phyloP scores from a whole-genome alignment of 2,329 filamentous ascomycete species.

The Clonostachys rhizophaga region DNA sequence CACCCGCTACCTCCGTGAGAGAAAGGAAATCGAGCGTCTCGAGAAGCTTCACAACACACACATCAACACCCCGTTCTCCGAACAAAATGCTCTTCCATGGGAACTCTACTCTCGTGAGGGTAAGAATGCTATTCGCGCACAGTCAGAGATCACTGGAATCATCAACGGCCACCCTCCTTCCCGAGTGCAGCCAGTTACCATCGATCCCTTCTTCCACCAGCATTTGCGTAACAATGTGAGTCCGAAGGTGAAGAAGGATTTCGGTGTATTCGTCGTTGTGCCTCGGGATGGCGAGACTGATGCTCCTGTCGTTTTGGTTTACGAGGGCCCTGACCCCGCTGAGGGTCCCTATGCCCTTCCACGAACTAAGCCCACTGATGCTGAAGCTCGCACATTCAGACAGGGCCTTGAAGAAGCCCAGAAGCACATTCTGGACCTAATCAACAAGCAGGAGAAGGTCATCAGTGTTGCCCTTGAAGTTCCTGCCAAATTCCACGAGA shows the following conservation, averaged over 20 bases:
- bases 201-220: conserved; percentile 77
- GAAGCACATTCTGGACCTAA: conserved; percentile 51
- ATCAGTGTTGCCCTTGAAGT: conserved; percentile 48
- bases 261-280: conserved; percentile 69
- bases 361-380: conserved; percentile 43
- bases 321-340: conserved; percentile 55
- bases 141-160: conserved; percentile 69
- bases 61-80: conserved; percentile 73
- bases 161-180: conserved; percentile 71
- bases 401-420: conserved; percentile 50
- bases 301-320: conserved; percentile 67
- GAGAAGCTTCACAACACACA: conserved; percentile 79
- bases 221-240: conserved; percentile 64
- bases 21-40: conserved; percentile 75
- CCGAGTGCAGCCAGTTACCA: conserved; percentile 59
- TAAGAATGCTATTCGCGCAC: conserved; percentile 75
- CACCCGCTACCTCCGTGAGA: conserved; percentile 81
- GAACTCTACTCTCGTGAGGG: conserved; percentile 83
- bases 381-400: conserved; percentile 48
- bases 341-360: conserved; percentile 47
- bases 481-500: conserved; percentile 59
- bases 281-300: conserved; percentile 57
- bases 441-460: conserved; percentile 55
- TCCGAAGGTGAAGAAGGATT: conserved; percentile 59
- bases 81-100: conserved; percentile 72